phyloP scores from a whole-genome alignment of 2,329 filamentous ascomycete genomes.

The Xylaria multiplex region DNA sequence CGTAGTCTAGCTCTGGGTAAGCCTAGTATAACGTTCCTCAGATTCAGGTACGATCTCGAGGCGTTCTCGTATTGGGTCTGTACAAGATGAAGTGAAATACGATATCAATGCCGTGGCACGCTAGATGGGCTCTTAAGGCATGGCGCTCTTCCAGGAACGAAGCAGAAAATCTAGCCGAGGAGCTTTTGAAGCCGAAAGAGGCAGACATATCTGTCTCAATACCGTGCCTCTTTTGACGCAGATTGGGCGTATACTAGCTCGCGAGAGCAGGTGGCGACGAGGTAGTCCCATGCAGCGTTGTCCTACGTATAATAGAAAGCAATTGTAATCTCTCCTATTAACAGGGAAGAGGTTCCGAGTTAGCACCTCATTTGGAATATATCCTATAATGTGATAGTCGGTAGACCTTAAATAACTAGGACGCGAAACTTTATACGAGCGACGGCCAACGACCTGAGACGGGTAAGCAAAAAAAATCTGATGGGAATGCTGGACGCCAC shows the following conservation, averaged over 20 bases:
- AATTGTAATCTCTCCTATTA: not conserved
- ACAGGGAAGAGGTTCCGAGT: no score
- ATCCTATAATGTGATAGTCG: not conserved
- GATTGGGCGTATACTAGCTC: not conserved
- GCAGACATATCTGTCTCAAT: conserved; percentile 3
- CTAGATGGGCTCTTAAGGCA: not conserved
- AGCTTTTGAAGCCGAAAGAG: no score
- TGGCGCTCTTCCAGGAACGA: not conserved
- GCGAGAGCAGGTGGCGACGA: not conserved
- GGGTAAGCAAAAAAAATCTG: not conserved
- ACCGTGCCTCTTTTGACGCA: not conserved
- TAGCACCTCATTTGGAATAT: not conserved
- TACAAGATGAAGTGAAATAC: not conserved
- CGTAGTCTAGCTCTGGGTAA: not conserved
- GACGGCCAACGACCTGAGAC: not conserved
- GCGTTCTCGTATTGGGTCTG: not conserved
- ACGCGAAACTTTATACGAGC: not conserved
- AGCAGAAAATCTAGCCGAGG: not conserved
- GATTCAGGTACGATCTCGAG: not conserved
- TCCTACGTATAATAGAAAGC: conserved; percentile 11
- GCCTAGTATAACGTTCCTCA: not conserved
- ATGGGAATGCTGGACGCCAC: not conserved
- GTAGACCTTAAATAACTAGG: not conserved
- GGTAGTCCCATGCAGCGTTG: not conserved
- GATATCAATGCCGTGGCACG: not conserved